Evolutionary conservation across 805 yeast genomes (phyloP), one percentile per base, ranked within the genome.

Genomic region (Metschnikowia kofuensis): DNA sequence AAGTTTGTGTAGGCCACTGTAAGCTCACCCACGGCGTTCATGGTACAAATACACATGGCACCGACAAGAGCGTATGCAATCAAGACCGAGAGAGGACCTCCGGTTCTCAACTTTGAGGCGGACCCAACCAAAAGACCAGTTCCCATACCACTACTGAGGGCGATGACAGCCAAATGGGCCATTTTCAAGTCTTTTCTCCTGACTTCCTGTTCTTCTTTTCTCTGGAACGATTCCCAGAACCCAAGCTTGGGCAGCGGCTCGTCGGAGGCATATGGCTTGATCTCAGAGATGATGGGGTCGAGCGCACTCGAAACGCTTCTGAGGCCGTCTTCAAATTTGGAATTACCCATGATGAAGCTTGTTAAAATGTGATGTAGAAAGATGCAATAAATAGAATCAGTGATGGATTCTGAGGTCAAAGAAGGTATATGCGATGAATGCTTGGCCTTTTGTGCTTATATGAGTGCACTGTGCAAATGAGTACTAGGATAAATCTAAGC

Each of bases 1-100:
- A 84, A 67, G 34, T 74, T 72, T 36, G 80, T 69, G 57, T 80
- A 84, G 13, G 79, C 75, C 44, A 82, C 83, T 0, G 87, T 84
- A 69, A 84, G 64, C 65, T 73, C 76, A 13, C 76, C 77, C 31
- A 73, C 73, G 12, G 74, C 67, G 54, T 64, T 72, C 53, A 72
- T 63, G 38, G 75, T 70, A 21, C 59, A 57, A 26, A 63, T 54
- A 52, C 65, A 61, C 66, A 62, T 62, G 45, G 55, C 48, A 13
- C 66, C 65, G 31, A 58, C 59, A 27, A 62, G 52, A 38, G 58
- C 53, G 46, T 62, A 62, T 13, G 63, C 65, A 15, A 62, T 50
- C 35, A 62, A 48, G 9, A 62, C 52, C 32, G 62, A 53, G 8
- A 58, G 53, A 1, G 67, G 67, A 2, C 67, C 67, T 2, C 65